Evolutionary conservation across 1,139 yeast species (phyloP), one percentile per base, ranked within the genome.

Genomic region (Suhomyces taliae): DNA sequence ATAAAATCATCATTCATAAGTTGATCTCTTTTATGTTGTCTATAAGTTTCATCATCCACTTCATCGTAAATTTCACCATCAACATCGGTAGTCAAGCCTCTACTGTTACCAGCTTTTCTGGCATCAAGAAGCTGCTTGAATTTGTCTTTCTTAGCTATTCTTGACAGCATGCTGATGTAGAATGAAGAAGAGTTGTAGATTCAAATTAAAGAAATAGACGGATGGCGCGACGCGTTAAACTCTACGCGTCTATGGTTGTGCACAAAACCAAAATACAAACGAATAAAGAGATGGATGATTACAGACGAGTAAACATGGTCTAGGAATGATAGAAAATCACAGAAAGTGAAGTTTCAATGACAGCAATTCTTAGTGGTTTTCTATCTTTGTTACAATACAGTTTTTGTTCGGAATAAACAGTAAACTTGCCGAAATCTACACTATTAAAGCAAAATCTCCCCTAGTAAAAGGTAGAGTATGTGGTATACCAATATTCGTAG

Each of bases 1-100:
- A 93, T 93, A 62, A 93, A 93, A 61, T 91, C 97, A 61, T 91
- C 97, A 53, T 87, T 85, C 69, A 90, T 76, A 47, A 93, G 74
- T 51, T 90, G 90, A 49, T 87, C 81, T 55, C 96, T 79, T 61
- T 88, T 89, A 62, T 83, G 88, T 54, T 80, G 79, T 55, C 93
- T 74, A 66, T 81, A 91, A 32, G 87, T 83, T 37, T 79, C 84
- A 58, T 90, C 96, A 61, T 88, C 96, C 8, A 90, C 86, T 58
- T 88, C 91, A 58, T 91, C 97, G 64, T 90, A 91, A 49, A 93
- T 82, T 32, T 59, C 68, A 40, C 76, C 79, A 24, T 71, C 76
- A 15, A 61, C 64, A 24, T 63, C 66, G 19, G 59, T 65, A 9
- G 56, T 51, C 34, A 59, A 51, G 10, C 53, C 35, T 24, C 67